phyloP scores from a whole-genome alignment of 177 flowering plant species.

The Telopea speciosissima region DNA sequence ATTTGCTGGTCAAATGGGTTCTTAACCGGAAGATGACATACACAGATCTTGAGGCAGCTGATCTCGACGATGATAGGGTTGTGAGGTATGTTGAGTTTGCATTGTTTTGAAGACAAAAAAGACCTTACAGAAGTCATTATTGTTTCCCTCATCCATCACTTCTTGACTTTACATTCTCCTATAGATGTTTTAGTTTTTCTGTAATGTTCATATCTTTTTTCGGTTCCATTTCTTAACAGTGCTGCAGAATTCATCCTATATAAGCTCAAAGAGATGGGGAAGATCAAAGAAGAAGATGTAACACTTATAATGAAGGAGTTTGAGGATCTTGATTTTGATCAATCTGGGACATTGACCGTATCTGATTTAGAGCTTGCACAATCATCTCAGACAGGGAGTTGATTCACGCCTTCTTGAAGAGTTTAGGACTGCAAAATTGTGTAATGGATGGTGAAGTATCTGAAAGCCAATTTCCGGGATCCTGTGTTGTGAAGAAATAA shows the following conservation, averaged over 20 bases:
- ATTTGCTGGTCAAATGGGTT: constrained; percentile 52
- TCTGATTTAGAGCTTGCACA: constrained; percentile 54
- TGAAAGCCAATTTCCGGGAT: background rate
- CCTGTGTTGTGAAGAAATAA: background rate
- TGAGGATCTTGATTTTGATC: constrained; percentile 77
- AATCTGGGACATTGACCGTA: constrained; percentile 66
- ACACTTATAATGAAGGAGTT: constrained; percentile 57
- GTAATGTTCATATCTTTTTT: background rate
- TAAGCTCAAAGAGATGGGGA: constrained; percentile 93
- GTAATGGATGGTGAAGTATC: background rate
- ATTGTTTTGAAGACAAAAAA: background rate
- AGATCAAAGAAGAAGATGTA: constrained; percentile 71
- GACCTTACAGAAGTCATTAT: no score
- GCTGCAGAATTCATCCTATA: constrained; percentile 60
- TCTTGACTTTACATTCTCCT: background rate
- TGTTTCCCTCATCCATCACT: background rate
- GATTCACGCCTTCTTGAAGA: background rate
- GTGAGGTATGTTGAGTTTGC: constrained; percentile 42
- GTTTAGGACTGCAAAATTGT: background rate
- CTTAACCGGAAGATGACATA: constrained; percentile 46
- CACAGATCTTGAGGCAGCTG: constrained; percentile 82
- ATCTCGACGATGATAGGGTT: constrained; percentile 59
- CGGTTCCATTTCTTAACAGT: constrained; percentile 18
- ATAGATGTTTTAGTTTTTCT: background rate
- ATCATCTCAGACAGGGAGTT: constrained; percentile 2